Base-by-base conservation (phyloP, 768 basidiomycete genomes). In the Boletus speciosus region DNA sequence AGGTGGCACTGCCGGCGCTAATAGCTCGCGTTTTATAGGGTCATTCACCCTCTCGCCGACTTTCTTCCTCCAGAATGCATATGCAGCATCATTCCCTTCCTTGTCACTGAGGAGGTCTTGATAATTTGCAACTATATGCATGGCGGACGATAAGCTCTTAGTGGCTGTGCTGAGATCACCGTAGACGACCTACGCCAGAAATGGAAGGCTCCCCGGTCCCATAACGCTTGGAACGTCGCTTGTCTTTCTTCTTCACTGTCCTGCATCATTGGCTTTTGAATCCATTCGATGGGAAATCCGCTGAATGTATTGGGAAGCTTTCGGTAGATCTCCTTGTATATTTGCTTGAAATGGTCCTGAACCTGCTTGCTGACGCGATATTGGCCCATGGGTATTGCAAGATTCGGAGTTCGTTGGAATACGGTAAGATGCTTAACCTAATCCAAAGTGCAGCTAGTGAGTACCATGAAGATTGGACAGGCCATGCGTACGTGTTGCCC, bases 321-420 rank as follows among this genome's bases (percentile, higher is more conserved):
- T 21, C 5, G 6, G 40, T 39, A 53, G 0, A 59, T 38, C 1
- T 63, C 51, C 16, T 59, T 54, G 8, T 62, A 51, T 6, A 42
- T 15, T n/a, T 23, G 31, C 40, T 61, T 62, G 41, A 49, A 52
- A 34, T 52, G 56, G 25, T 52, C 39, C 47, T 59, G 61, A 3
- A 42, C 42, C 29, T 55, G 50, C 48, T 55, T 36, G 50, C 41
- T 54, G 14, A 63, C 0, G 5, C n/a, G 14, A 37, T 47, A 42
- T 37, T 64, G 55, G 9, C 51, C 15, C 61, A 63, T 57, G 6
- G 58, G 58, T 0, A n/a, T 27, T 2, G 55, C 39, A 4, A 64
- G 42, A 10, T 57, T 64, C 3, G 62, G 62, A 2, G 58, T 57
- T 35, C 61, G 55, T 31, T 64, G 58, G 50, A 60, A 61, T 14